Base-by-base conservation (phyloP, 2,329 filamentous ascomycete species). In the Fusarium graminum region DNA sequence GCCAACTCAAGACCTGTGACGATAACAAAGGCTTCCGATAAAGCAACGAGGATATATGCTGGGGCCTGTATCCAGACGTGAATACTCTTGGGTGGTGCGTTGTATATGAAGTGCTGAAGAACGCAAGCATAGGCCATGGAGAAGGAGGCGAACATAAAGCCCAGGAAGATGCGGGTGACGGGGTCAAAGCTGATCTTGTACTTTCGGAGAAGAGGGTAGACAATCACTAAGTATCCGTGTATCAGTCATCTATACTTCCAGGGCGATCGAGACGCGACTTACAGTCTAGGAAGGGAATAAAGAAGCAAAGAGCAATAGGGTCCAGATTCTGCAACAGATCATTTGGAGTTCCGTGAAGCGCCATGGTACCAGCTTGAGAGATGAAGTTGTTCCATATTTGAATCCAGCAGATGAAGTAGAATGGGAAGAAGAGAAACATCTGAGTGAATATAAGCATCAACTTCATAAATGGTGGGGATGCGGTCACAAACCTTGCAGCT, bases 321-420 rank as follows among this genome's bases (percentile, higher is more conserved):
- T 54, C 53, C 0, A 57, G 39, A 4, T 57, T 57, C 26, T 57
- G 47, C 0, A 57, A 17, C 11, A 57, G 47, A 17, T 57, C 47
- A 16, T 53, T 57, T 0, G 53, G 53, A 3, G 53, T 57, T 16
- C 53, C 53, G 1, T 57, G 47, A 1, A 57, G 53, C 8, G 47
- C 53, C 47, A 57, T 57, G 11, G 47, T 53, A 2, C 47, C 53
- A 8, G 53, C 47, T 22, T 53, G 53, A 0, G 53, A 57, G 2
- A 57, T 57, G 13, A 57, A 47, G 4, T 54, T 54, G 5, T 57
- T 54, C 53, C 47, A 57, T 47, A 57, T 57, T 32, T 57, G 53
- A 1, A 53, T 57, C 47, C 53, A 57, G 8, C 53, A 57, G 3
- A 57, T 57, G 3, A 57, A 57, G n/a, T 57, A 57, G 14, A 57